Percentiles rank a stretch among this genome's conserved stretches.
Evolutionary conservation across 768 basidiomycete species (phyloP).

Genomic region (Lactarius vividus): DNA sequence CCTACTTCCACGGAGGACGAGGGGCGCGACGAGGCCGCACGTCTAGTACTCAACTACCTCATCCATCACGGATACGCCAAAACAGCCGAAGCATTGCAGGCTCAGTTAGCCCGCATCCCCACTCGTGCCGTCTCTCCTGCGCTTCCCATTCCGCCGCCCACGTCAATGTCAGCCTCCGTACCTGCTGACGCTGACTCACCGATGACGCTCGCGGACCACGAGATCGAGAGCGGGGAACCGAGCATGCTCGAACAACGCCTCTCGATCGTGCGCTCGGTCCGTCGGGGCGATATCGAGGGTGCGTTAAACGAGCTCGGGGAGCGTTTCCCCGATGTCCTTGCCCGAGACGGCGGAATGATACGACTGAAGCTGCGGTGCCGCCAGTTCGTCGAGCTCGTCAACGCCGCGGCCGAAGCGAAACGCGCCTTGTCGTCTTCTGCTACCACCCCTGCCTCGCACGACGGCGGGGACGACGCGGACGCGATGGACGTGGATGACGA

Average conservation of each 20-base stretch:
- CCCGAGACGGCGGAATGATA: constrained; percentile 65
- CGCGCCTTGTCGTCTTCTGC: constrained; percentile 10
- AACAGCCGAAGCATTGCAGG: constrained; percentile 65
- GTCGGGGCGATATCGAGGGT: constrained; percentile 66
- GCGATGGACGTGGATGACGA: constrained; percentile 62
- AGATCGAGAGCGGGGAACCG: constrained; percentile 39
- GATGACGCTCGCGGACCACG: constrained; percentile 32
- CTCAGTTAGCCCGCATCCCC: constrained; percentile 36
- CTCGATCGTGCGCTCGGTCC: constrained; percentile 66
- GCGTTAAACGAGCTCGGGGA: constrained; percentile 55
- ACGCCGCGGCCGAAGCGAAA: constrained; percentile 26
- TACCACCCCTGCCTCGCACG: constrained; percentile 5
- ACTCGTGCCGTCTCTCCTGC: constrained; percentile 22
- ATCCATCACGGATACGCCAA: constrained; percentile 81
- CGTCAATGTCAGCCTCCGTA: constrained; percentile 20
- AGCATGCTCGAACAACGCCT: constrained; percentile 57
- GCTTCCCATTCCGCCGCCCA: constrained; percentile 24
- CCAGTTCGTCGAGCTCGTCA: constrained; percentile 73
- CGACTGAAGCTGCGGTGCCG: constrained; percentile 81
- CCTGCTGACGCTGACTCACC: constrained; percentile 25
- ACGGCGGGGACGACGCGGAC: constrained; percentile 24
- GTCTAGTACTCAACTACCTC: constrained; percentile 76
- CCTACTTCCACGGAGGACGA: constrained; percentile 41
- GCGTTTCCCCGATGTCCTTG: constrained; percentile 63
- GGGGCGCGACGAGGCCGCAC: constrained; percentile 44